Evolutionary conservation across 2,329 filamentous ascomycete species (phyloP).

Genomic region (Purpureocillium lavendulum): DNA sequence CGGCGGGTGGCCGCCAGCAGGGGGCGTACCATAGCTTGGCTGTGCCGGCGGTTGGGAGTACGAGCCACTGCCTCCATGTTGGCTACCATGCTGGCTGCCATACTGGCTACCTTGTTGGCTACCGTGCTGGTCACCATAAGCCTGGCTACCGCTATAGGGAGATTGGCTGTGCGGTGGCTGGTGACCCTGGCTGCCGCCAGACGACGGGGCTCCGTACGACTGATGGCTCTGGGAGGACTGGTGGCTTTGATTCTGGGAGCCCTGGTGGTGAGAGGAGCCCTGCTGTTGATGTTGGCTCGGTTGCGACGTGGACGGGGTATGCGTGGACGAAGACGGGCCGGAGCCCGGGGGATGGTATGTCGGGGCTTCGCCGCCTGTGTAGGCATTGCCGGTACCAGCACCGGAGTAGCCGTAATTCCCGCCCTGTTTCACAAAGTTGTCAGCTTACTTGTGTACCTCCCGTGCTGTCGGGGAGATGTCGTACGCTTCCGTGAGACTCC

Average conservation of each 20-base stretch:
- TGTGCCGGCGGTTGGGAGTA: constrained; percentile 11
- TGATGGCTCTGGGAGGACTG: constrained; percentile 13
- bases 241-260: constrained; percentile 8
- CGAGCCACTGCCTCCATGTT: constrained; percentile 11
- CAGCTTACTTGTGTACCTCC: constrained; percentile 4
- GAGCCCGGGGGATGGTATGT: constrained; percentile 28
- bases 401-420: constrained; percentile 58
- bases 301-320: constrained; percentile 16
- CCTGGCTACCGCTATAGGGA: constrained; percentile 9
- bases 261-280: constrained; percentile 10
- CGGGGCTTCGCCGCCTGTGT: constrained; percentile 55
- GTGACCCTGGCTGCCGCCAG: constrained; percentile 7
- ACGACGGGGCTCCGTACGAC: constrained; percentile 12
- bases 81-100: constrained; percentile 14
- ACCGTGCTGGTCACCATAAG: constrained; percentile 14
- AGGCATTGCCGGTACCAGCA: constrained; percentile 43
- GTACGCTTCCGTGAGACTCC: constrained; percentile 18
- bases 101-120: constrained; percentile 18
- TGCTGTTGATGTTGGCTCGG: constrained; percentile 19
- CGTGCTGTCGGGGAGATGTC: too few relatives aligned
- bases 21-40: constrained; percentile 12
- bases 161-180: constrained; percentile 9
- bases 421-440: constrained; percentile 20
- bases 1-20: constrained; percentile 6
- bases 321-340: constrained; percentile 15